Percentiles rank a stretch among this genome's conserved stretches.
Evolutionary conservation across 768 basidiomycete species (phyloP).

Genomic region (Gymnopilus junonius): DNA sequence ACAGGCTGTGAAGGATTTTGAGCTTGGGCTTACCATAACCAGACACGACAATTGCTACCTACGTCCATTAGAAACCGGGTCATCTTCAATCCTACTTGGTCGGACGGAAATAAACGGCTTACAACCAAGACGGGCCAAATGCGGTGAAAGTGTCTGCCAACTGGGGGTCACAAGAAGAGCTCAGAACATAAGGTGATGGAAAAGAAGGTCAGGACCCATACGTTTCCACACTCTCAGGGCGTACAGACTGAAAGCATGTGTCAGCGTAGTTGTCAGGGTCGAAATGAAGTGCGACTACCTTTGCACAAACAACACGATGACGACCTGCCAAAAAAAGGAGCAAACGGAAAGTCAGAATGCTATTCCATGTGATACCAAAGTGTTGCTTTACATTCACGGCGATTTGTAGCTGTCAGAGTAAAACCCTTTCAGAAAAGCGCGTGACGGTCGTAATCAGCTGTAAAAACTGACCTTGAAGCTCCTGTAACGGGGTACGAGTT

Average conservation of each 20-base stretch:
- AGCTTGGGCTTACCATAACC: not conserved
- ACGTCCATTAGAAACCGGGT: not conserved
- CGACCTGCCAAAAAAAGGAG: not conserved
- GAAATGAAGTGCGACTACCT: not conserved
- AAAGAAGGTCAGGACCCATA: not conserved
- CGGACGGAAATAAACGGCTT: not conserved
- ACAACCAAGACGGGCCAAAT: not conserved
- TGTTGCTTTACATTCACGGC: conserved; percentile 11
- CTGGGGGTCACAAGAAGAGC: not conserved
- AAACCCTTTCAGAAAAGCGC: not conserved
- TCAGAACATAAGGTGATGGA: not conserved
- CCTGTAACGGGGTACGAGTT: not conserved
- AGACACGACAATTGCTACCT: not conserved
- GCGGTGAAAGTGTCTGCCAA: conserved; percentile 11
- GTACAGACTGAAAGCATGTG: conserved; percentile 10
- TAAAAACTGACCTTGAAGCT: conserved; percentile 13
- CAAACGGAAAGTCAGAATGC: not conserved
- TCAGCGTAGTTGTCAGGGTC: not conserved
- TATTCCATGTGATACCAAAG: not conserved
- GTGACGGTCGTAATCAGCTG: not conserved
- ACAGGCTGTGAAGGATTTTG: not conserved
- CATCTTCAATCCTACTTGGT: not conserved
- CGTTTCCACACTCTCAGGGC: conserved; percentile 20
- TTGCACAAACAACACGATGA: conserved; percentile 16
- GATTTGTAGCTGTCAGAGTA: conserved; percentile 5